Evolutionary conservation across 331 rosid species (phyloP).

Genomic region (Telfairia occidentalis): DNA sequence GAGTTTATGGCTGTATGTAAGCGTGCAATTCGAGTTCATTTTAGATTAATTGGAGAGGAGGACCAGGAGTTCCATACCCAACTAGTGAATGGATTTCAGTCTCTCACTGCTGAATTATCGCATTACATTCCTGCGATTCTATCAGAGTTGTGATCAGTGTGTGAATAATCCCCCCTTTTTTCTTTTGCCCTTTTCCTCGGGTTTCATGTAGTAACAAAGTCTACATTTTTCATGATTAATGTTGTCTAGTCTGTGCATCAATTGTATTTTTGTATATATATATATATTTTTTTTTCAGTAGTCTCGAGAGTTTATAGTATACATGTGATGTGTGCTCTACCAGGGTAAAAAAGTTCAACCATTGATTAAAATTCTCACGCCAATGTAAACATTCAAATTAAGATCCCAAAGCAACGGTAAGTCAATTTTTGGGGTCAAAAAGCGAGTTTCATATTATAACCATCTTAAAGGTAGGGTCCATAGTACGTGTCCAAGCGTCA

Average conservation of each 20-base stretch:
- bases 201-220: constrained; percentile 1
- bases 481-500: not conserved
- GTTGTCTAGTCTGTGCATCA: not conserved
- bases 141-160: constrained; percentile 48
- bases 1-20: constrained; percentile 99
- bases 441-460: not conserved
- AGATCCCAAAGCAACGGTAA: not conserved
- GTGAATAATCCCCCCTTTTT: not conserved
- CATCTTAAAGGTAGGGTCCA: not conserved
- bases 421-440: not conserved
- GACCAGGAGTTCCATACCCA: constrained; percentile 98
- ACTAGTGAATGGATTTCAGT: constrained; percentile 91
- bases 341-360: not conserved
- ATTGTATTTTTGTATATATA: constrained; percentile 9
- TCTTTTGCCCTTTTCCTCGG: not conserved
- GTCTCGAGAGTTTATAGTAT: not conserved
- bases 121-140: constrained; percentile 96
- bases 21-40: constrained; percentile 92
- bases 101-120: constrained; percentile 87
- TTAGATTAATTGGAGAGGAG: constrained; percentile 90
- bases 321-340: not conserved
- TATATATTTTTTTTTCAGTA: not conserved
- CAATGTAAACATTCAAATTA: not conserved
- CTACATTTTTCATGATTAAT: not conserved
- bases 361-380: not conserved